Base-by-base conservation (phyloP, 805 yeast species). In the Priceomyces castillae region DNA sequence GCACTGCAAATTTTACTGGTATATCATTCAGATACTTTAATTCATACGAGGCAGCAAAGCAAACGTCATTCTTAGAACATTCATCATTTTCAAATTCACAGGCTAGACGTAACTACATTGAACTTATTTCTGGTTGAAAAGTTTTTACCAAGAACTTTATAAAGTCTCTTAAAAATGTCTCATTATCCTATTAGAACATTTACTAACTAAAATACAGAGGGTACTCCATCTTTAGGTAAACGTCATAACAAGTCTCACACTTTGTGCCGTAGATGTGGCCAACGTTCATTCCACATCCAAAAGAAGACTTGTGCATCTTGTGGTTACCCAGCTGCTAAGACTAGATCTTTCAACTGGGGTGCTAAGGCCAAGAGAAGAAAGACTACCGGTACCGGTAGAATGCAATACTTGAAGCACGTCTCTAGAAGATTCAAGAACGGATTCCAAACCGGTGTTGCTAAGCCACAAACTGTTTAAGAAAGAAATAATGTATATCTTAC, bases 171-270 rank as follows among this genome's bases (percentile, higher is more conserved):
- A n/a, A n/a, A n/a, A n/a, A n/a, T n/a, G n/a, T 30, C 33, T 30
- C 33, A 22, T 22, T 9, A 22, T 7, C 25, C 25, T 22, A n/a
- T n/a, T n/a, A 22, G 25, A 22, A 22, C 9, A 22, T 6, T 22
- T 37, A 37, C 40, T 22, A 41, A 39, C 30, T 34, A 15, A 18
- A n/a, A 7, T 37, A 51, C 49, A 70, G 95, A 92, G 90, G 99
- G 99, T 88, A 92, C 99, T 77, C 97, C 98, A 80, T 89, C 97
- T 76, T 85, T 89, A 84, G 99, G 99, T 84, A 92, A 92, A 82
- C 90, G 94, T 78, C 97, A 94, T 88, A 90, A 87, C 92, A 94
- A 94, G 82, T 86, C 98, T 73, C 99, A 94, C 89, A 86, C 95
- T 73, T 81, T 90, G 77, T 94, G 99, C 84, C 89, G 86, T 82